A percentile compares a stretch with the other conserved stretches of the same genome.
Conservation (phyloP, 2,329 filamentous ascomycete species). For the Exophiala sp. region DNA sequence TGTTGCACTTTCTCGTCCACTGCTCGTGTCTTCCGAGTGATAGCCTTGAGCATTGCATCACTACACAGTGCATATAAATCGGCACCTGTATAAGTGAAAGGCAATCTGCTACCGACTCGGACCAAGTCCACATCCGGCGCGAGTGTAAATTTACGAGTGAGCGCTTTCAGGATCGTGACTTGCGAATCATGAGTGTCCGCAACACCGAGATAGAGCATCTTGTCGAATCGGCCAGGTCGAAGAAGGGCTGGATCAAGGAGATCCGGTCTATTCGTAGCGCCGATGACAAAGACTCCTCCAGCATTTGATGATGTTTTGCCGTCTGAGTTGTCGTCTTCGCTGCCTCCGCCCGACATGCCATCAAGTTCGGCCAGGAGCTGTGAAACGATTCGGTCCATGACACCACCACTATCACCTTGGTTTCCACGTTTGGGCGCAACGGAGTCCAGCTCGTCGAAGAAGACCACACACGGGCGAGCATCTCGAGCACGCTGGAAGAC, state of each 20-base stretch:
- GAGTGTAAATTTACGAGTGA: slow-evolving; percentile 92
- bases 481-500: slow-evolving; percentile 86
- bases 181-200: slow-evolving; percentile 97
- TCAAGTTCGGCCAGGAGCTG: slow-evolving; percentile 93
- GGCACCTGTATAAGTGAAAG: slow-evolving; percentile 95
- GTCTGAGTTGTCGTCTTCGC: slow-evolving; percentile 57
- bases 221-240: slow-evolving; percentile 89
- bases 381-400: slow-evolving; percentile 96
- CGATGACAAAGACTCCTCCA: slow-evolving; percentile 92
- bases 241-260: slow-evolving; percentile 85
- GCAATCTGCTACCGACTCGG: slow-evolving; percentile 70
- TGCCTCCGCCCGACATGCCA: slow-evolving; percentile 82
- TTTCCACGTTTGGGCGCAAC: slow-evolving; percentile 96
- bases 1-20: slow-evolving; percentile 79
- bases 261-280: slow-evolving; percentile 92
- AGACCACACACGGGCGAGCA: slow-evolving; percentile 82
- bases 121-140: slow-evolving; percentile 73
- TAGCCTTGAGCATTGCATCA: slow-evolving; percentile 97
- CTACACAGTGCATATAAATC: slow-evolving; percentile 97
- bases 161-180: slow-evolving; percentile 84
- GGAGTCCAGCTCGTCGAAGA: slow-evolving; percentile 90
- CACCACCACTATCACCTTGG: slow-evolving; percentile 92
- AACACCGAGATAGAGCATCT: slow-evolving; percentile 96
- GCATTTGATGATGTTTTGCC: slow-evolving; percentile 37
- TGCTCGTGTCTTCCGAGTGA: slow-evolving; percentile 78